Evolutionary conservation across 805 yeast genomes (phyloP), one percentile per base, ranked within the genome.

Genomic region (Barnettozyma sp.): DNA sequence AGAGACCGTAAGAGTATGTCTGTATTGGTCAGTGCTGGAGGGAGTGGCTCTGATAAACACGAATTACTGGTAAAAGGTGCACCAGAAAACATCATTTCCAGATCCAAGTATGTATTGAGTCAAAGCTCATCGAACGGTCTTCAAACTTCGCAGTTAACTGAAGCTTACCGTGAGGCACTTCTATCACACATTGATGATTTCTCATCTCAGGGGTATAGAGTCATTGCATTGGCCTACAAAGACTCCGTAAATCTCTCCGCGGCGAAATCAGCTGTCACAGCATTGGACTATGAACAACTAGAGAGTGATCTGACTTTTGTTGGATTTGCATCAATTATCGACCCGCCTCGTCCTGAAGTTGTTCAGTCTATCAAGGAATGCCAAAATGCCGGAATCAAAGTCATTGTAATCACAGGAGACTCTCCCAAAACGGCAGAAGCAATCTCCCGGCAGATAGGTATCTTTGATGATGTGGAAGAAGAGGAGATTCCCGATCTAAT

Each of bases 1-100:
- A 67, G 56, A 54, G 73, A 43, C 52, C 63, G 68, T 33, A 73
- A 72, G 50, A 60, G 74, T 45, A 73, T 73, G 78, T 67, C 76
- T 11, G 73, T 71, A 4, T 46, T 70, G 13, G 64, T 29, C 42
- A 49, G 15, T 44, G 59, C 12, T 28, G 11, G 24, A 9, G 24
- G 24, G 12, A 47, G 53, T 16, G 50, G 43, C 14, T 22, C 20
- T 6, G 17, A 16, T 10, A 36, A 37, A 6, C 28, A 36, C 11
- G 55, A 58, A 22, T 44, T 66, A 22, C 63, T 66, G 35, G 66
- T 73, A 12, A 73, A 73, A 48, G 79, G 78, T 42, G 78, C 78
- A 0, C 76, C 75, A 17, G 79, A 73, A 52, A 58, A 68, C 34
- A 47, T 73, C 26, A 48, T 73, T 30, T 55, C 51, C 2, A 56